Conservation (phyloP, 352 stramenopile species). For the Globisporangium acanthophoron region DNA sequence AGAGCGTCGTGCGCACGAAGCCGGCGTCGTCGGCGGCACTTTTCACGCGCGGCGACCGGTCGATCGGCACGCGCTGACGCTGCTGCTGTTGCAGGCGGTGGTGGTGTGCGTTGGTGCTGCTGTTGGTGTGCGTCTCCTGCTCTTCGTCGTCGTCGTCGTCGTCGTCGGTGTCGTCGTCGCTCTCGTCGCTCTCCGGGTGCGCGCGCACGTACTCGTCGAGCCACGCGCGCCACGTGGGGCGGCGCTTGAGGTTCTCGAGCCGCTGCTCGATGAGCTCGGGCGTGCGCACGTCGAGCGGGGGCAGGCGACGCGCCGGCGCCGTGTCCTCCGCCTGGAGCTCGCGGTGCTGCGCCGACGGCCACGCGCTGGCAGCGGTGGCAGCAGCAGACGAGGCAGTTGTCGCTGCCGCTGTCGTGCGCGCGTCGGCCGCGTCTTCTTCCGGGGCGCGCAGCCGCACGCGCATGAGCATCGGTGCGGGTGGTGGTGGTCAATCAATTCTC, state of each 20-base stretch:
- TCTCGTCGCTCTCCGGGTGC: slow-evolving; percentile 32
- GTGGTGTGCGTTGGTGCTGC: background rate
- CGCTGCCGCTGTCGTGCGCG: background rate
- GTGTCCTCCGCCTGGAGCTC: slow-evolving; percentile 12
- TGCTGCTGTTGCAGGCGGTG: background rate
- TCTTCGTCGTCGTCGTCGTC: slow-evolving; percentile 26
- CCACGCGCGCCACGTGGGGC: slow-evolving; percentile 47
- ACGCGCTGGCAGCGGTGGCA: slow-evolving; percentile 1
- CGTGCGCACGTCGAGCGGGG: slow-evolving; percentile 61
- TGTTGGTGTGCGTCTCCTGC: background rate
- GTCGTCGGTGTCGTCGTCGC: slow-evolving; percentile 24
- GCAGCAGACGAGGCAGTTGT: background rate
- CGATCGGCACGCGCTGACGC: slow-evolving; percentile 8
- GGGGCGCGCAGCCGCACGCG: slow-evolving; percentile 62
- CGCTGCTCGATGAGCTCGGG: slow-evolving; percentile 83
- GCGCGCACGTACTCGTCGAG: slow-evolving; percentile 72
- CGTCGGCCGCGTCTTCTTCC: slow-evolving; percentile 27
- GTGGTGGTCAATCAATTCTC: background rate
- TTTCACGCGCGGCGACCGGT: background rate
- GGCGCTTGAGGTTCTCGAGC: slow-evolving; percentile 83
- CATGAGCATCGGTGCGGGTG: slow-evolving; percentile 22
- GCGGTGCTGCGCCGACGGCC: slow-evolving; percentile 17
- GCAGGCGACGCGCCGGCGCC: slow-evolving; percentile 20
- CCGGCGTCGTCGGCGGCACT: slow-evolving; percentile 9
- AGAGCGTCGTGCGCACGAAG: slow-evolving; percentile 48